A percentile compares a stretch with the other conserved stretches of the same genome.
Evolutionary conservation across 129 eudicot species (phyloP).

Genomic region (Kitagawia praeruptora): DNA sequence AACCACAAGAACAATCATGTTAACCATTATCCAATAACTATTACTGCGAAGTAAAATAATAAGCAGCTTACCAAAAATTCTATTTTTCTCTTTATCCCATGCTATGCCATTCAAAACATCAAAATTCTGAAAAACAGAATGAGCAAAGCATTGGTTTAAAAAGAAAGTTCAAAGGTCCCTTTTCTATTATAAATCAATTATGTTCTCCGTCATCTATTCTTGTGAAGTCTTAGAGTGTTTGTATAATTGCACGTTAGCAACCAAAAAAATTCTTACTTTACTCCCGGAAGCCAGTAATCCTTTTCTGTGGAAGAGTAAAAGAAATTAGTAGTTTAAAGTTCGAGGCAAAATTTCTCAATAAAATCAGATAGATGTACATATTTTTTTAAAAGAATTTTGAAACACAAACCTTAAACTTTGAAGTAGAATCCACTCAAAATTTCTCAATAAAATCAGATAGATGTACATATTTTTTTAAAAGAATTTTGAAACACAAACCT

Average conservation of each 20-base stretch:
- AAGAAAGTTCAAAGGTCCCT: not conserved
- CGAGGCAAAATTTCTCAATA: not conserved
- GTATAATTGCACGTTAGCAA: not conserved
- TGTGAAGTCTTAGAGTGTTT: not conserved
- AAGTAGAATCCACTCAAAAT: slow-evolving; percentile 74
- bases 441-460: not conserved
- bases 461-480: not conserved
- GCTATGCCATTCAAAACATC: slow-evolving; percentile 98
- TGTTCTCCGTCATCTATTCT: not conserved
- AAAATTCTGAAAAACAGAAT: slow-evolving; percentile 34
- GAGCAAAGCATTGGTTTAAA: not conserved
- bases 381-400: not conserved
- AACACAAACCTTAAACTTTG: slow-evolving; percentile 52
- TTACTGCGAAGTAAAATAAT: not conserved
- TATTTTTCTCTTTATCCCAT: slow-evolving; percentile 62
- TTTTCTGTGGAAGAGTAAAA: slow-evolving; percentile 29
- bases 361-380: not conserved
- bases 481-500: slow-evolving; percentile 30
- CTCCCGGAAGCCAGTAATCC: slow-evolving; percentile 53
- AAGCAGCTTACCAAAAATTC: slow-evolving; percentile 70
- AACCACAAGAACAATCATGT: not conserved
- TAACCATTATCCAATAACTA: not conserved
- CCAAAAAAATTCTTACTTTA: slow-evolving; percentile 32
- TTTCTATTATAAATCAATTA: not conserved
- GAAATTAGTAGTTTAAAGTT: slow-evolving; percentile 8